Conservation (phyloP, 306 rosid genomes). For the Dicorynia guianensis region DNA sequence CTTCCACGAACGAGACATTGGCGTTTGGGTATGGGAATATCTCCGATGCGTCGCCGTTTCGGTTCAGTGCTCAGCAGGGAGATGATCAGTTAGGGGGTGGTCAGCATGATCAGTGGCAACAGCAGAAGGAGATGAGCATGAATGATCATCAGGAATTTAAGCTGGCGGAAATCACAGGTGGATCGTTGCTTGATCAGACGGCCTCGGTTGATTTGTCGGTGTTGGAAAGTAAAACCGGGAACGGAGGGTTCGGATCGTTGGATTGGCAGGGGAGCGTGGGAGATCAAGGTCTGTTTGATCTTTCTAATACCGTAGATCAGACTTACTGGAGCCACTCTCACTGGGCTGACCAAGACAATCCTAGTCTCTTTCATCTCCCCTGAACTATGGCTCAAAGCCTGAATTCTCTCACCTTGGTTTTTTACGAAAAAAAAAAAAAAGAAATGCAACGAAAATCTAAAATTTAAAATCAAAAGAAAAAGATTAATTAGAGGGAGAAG, state of each 20-base stretch:
- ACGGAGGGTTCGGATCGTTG: conserved; percentile 71
- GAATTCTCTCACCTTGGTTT: conserved; percentile 32
- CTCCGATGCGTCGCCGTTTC: conserved; percentile 61
- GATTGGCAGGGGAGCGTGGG: conserved; percentile 73
- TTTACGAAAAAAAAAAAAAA: too few species aligned
- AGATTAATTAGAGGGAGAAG: conserved; percentile 3
- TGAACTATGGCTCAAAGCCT: conserved; percentile 41
- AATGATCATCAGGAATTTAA: conserved; percentile 49
- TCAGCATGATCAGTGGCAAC: conserved; percentile 45
- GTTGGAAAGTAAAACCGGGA: conserved; percentile 49
- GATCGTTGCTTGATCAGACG: conserved; percentile 61
- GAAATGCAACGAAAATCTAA: conserved; percentile 33
- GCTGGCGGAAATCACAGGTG: conserved; percentile 57
- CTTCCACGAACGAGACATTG: conserved; percentile 62
- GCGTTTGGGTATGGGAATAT: conserved; percentile 59
- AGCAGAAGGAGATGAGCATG: conserved; percentile 43
- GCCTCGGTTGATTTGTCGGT: conserved; percentile 60
- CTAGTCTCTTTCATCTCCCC: conserved; percentile 80
- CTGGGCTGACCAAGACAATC: conserved; percentile 83
- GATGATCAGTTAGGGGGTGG: conserved; percentile 4
- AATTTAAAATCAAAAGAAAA: conserved; percentile 31
- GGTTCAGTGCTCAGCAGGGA: conserved; percentile 31
- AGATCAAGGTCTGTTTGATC: conserved; percentile 88
- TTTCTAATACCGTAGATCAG: conserved; percentile 84
- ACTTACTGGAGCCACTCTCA: conserved; percentile 85